Conservation (phyloP, 106 monocot genomes). For the Dendrobium huoshanense region DNA sequence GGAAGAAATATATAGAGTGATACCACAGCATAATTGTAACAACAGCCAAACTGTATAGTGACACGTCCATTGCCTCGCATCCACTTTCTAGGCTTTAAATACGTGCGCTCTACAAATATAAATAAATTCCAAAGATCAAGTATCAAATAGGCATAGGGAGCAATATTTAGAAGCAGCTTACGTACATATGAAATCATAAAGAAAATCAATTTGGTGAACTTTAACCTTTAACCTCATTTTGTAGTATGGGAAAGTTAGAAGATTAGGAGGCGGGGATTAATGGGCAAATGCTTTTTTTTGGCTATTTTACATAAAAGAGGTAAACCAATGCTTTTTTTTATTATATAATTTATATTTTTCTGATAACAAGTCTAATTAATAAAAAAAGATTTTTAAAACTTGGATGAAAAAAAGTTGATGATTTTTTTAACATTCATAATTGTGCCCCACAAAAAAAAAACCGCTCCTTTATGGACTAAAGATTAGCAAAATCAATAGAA, state of each 20-base stretch:
- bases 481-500: background rate
- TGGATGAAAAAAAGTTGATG: no score
- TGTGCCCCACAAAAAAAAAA: background rate
- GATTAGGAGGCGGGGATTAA: background rate
- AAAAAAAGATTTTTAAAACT: no score
- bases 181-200: background rate
- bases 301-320: background rate
- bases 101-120: constrained; percentile 56
- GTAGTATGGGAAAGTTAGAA: background rate
- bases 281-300: background rate
- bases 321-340: background rate
- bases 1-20: background rate
- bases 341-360: no score
- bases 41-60: constrained; percentile 94
- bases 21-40: constrained; percentile 88
- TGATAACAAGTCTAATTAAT: no score
- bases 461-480: background rate
- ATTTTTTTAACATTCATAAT: no score
- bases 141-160: background rate
- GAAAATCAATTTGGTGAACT: background rate
- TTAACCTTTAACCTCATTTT: background rate
- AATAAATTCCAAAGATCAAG: background rate
- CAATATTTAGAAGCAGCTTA: background rate
- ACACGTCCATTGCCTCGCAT: constrained; percentile 85
- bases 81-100: constrained; percentile 80